These are phyloP conservation scores for Cyclotella choctawhatcheeana DNA, from an alignment of 108 stramenopile genomes.

Conservation along the genomic window DNA sequence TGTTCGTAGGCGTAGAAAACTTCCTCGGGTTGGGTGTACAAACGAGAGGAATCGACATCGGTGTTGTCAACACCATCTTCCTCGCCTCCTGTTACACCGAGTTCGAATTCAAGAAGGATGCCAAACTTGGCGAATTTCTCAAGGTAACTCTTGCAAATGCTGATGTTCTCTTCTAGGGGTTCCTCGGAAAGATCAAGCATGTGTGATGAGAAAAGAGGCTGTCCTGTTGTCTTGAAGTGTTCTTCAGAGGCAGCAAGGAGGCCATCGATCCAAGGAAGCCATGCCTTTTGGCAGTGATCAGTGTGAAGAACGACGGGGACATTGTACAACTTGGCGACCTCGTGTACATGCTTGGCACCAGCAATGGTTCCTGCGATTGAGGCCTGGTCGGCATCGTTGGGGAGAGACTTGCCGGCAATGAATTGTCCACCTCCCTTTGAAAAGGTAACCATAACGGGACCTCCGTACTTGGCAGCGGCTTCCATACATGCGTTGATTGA, in stretches of 20 bases:
- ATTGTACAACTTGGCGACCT: slow-evolving; percentile 93
- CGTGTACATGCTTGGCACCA: slow-evolving; percentile 94
- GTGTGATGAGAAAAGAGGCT: slow-evolving; percentile 95
- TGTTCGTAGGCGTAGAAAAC: slow-evolving; percentile 90
- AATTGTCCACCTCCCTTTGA: slow-evolving; percentile 96
- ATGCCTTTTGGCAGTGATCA: slow-evolving; percentile 95
- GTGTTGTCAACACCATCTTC: slow-evolving; percentile 97
- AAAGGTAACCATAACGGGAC: slow-evolving; percentile 92
- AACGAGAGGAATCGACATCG: slow-evolving; percentile 87
- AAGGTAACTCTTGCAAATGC: slow-evolving; percentile 94
- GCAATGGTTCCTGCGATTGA: slow-evolving; percentile 92
- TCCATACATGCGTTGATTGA: slow-evolving; percentile 96
- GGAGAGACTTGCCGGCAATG: slow-evolving; percentile 91
- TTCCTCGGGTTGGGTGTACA: slow-evolving; percentile 98
- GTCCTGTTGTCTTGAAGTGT: slow-evolving; percentile 84
- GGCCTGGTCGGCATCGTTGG: slow-evolving; percentile 85
- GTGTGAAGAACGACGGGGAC: slow-evolving; percentile 96
- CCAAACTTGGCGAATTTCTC: slow-evolving; percentile 87
- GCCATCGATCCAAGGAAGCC: slow-evolving; percentile 97
- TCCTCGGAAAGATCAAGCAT: slow-evolving; percentile 98
- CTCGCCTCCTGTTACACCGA: slow-evolving; percentile 97
- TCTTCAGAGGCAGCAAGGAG: slow-evolving; percentile 90
- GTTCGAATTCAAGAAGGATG: slow-evolving; percentile 96
- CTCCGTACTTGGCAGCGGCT: slow-evolving; percentile 91
- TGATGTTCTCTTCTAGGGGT: slow-evolving; percentile 96